Base-by-base conservation (phyloP, 108 stramenopile genomes). In the Nitzschia palea region DNA sequence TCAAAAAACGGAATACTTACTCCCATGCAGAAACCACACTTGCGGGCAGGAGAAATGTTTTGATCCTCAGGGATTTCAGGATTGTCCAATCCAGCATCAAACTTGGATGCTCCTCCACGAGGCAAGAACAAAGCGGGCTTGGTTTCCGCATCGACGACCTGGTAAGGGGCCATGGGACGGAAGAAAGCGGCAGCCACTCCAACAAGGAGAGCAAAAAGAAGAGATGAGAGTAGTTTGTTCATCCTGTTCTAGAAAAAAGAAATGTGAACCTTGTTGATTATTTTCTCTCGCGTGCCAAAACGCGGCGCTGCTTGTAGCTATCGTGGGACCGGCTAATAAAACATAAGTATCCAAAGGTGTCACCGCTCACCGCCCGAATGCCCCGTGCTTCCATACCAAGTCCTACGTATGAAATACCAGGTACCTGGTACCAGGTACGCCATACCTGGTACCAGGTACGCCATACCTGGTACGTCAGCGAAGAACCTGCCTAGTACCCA, bases 11-110 rank as follows among this genome's bases (percentile, higher is more conserved):
- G n/a, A 20, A 18, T n/a, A 48, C 47, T 48, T 48, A 48, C 47
- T 80, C 86, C 86, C 55, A 87, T 87, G 83, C 86, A 87, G 83
- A 87, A 87, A 25, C 86, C 86, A 52, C 86, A 87, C 73, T 87
- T 87, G 76, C 86, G 78, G 25, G 83, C 71, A 26, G 86, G 82
- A 36, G 72, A 47, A 62, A 82, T 79, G 77, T 77, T 86, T 22
- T 55, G 44, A 59, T 86, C 85, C 18, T 66, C 72, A 1, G 55
- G 64, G 35, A 86, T 74, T 26, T 71, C 67, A 35, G 69, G 62
- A 55, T 86, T 86, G 54, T 86, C 83, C 20, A 80, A 43, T 18
- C 61, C 77, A 28, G 69, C 67, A 53, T 67, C 58, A 22, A 54
- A 53, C 31, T 10, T 17, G 14, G 32, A 20, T 1, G 58, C 34